Conservation (phyloP, 1,139 yeast species). For the Yamadazyma kanchanaburiensis region DNA sequence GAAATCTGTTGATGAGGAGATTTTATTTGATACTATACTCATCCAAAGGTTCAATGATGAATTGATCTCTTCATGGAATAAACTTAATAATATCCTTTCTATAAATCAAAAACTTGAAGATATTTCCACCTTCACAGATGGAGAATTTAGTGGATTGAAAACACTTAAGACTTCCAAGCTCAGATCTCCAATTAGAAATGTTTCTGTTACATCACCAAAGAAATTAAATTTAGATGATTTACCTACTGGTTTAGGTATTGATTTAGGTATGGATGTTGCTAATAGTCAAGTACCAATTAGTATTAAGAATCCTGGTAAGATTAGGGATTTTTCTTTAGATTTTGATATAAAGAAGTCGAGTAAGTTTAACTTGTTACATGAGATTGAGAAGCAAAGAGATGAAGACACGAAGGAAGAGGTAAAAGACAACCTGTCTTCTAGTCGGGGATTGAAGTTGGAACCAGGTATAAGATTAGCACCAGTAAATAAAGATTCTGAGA, state of each 20-base stretch:
- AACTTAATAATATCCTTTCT: conserved; percentile 21
- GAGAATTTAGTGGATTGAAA: conserved; percentile 17
- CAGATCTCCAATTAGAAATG: conserved; percentile 6
- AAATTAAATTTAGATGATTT: conserved; percentile 1
- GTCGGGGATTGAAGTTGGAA: too few relatives aligned
- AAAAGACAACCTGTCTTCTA: too few relatives aligned
- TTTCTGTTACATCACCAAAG: conserved; percentile 7
- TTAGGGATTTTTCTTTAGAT: conserved; percentile 19
- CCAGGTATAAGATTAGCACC: too few relatives aligned
- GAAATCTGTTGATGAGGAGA: conserved; percentile 28
- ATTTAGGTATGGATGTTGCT: conserved; percentile 35
- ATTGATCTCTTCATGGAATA: conserved; percentile 31
- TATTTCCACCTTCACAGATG: conserved; percentile 8
- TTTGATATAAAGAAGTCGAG: conserved; percentile 9
- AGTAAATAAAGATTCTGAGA: not conserved
- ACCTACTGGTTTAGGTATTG: conserved; percentile 28
- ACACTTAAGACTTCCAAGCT: conserved; percentile 14
- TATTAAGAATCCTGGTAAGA: conserved; percentile 28
- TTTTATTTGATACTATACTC: conserved; percentile 18
- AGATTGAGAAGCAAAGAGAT: too few relatives aligned
- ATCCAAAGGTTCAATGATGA: conserved; percentile 20
- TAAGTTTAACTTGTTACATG: conserved; percentile 10
- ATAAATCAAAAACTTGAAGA: conserved; percentile 9
- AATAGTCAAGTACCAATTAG: conserved; percentile 31
- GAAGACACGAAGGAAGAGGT: too few relatives aligned